Base-by-base conservation (phyloP, 202 grass and related monocot species). In the Schoenoplectus tabernaemontani region DNA sequence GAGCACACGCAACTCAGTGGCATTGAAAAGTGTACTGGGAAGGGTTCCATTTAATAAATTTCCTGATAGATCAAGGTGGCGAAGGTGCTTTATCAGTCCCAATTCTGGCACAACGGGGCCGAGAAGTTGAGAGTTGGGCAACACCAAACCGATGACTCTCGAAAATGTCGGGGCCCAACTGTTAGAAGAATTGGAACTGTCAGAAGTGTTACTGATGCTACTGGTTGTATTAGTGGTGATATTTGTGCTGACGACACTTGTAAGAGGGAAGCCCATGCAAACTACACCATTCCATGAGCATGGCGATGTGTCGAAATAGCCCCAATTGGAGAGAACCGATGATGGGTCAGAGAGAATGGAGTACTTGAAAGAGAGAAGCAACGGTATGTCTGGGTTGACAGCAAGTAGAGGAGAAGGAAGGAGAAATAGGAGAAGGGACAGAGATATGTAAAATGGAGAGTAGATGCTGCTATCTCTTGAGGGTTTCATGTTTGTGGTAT, bases 231-330 rank as follows among this genome's bases (percentile, higher is more conserved):
- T 79, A 47, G 19, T 78, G 17, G 20, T 72, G 22, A 30, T 50
- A 54, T 59, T 39, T 9, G 80, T 73, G 17, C 36, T 20, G 17
- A 17, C 10, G 15, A 20, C 33, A 28, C 61, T 82, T 4, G 42
- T 13, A 16, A 81, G 8, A 17, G 86, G 83, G 80, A 86, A 91
- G 4, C 71, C 70, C 62, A 85, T 70, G 88, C 96, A 98, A 26
- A 95, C 59, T 79, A 95, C 51, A 37, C 96, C 91, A 53, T 91
- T 98, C 96, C 96, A 98, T 0, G 78, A 67, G 81, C 96, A 98
- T 8, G 96, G 96, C 19, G 86, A 89, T 48, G 71, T 51, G 79
- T 92, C 91, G 79, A 78, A 63, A 79, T 87, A 88, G 69, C 70
- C 81, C 96, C 96, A 98, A 54, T 79, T 80, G n/a, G 84, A 43